These are phyloP conservation scores for Byssoonygena ceratinophila DNA, from an alignment of 2,329 filamentous ascomycete genomes.

Conservation along the genomic window DNA sequence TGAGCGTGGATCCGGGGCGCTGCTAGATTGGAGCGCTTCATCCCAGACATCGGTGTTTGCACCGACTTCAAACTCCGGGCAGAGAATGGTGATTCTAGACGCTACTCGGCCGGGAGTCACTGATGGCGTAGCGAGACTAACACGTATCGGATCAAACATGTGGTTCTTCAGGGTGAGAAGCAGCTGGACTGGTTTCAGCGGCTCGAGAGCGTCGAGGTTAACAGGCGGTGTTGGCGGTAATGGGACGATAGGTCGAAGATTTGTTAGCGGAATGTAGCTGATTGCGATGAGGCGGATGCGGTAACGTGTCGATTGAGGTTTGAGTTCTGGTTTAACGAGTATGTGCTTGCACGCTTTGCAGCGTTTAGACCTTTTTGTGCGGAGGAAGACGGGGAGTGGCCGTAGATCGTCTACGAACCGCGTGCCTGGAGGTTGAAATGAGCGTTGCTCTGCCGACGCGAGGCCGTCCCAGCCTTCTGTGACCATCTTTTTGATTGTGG, in stretches of 20 bases:
- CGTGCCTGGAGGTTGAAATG: constrained; percentile 41
- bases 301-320: constrained; percentile 79
- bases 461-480: constrained; percentile 54
- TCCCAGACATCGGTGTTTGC: constrained; percentile 93
- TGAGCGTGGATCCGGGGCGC: constrained; percentile 35
- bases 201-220: constrained; percentile 40
- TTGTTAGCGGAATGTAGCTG: constrained; percentile 75
- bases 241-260: constrained; percentile 50
- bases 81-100: constrained; percentile 79
- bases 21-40: constrained; percentile 60
- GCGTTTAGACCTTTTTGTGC: constrained; percentile 87
- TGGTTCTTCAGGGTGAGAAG: constrained; percentile 87
- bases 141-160: constrained; percentile 78
- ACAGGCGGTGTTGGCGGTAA: constrained; percentile 27
- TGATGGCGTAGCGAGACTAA: constrained; percentile 76
- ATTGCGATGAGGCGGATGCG: constrained; percentile 83
- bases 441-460: constrained; percentile 43
- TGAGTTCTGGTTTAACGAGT: constrained; percentile 84
- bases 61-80: constrained; percentile 86
- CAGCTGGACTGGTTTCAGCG: constrained; percentile 56
- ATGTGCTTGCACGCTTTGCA: constrained; percentile 91
- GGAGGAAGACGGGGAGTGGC: constrained; percentile 69
- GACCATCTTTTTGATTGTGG: constrained; percentile 51
- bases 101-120: constrained; percentile 65
- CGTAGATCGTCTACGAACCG: constrained; percentile 65